Percentiles rank a stretch among this genome's conserved stretches.
Conservation (phyloP, 805 yeast species). For the Lachancea thermotolerans region DNA sequence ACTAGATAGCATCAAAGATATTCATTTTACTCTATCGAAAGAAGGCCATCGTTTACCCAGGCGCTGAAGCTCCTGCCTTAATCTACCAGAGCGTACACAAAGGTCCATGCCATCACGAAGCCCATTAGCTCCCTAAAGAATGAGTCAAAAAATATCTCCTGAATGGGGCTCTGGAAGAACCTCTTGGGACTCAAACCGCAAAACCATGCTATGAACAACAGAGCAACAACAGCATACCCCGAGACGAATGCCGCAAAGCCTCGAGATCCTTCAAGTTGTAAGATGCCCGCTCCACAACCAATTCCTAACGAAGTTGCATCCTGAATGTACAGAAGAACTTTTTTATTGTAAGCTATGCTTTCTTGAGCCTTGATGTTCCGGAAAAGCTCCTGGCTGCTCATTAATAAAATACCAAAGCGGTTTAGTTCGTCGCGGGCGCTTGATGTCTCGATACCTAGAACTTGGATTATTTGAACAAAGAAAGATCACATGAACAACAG, state of each 20-base stretch:
- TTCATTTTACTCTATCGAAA: background rate
- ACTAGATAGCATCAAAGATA: slow-evolving; percentile 3
- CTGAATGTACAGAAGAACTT: slow-evolving; percentile 29
- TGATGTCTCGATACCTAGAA: background rate
- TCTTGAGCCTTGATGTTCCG: slow-evolving; percentile 12
- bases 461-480: background rate
- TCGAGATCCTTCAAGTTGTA: slow-evolving; percentile 41
- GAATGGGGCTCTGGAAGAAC: slow-evolving; percentile 36
- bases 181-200: slow-evolving; percentile 32
- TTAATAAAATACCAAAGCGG: background rate
- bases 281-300: slow-evolving; percentile 51
- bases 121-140: slow-evolving; percentile 44
- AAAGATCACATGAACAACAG: slow-evolving; percentile 3
- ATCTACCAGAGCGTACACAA: slow-evolving; percentile 42
- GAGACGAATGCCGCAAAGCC: slow-evolving; percentile 43
- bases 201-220: slow-evolving; percentile 30
- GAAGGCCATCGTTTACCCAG: background rate
- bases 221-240: slow-evolving; percentile 31
- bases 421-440: background rate
- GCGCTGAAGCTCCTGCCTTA: slow-evolving; percentile 5
- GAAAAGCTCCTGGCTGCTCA: slow-evolving; percentile 9
- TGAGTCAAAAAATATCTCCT: slow-evolving; percentile 39
- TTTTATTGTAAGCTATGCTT: slow-evolving; percentile 22
- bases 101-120: slow-evolving; percentile 53
- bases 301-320: slow-evolving; percentile 44